These are phyloP conservation scores for Microdochium nivale DNA, from an alignment of 2,329 filamentous ascomycete species.

Conservation along the genomic window DNA sequence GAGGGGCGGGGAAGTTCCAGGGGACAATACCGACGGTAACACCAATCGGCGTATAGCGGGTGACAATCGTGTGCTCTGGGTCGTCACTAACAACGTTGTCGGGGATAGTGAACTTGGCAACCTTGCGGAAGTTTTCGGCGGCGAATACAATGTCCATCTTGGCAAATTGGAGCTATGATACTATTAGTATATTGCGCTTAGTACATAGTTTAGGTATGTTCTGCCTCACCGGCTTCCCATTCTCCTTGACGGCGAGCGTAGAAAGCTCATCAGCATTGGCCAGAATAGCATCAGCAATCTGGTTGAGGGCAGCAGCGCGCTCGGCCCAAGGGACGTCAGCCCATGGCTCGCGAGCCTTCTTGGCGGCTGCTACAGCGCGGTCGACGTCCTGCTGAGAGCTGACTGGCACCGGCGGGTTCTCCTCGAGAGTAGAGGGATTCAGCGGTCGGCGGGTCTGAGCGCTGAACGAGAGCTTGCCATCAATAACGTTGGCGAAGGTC, in stretches of 20 bases:
- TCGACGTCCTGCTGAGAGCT: constrained; percentile 28
- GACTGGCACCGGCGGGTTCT: constrained; percentile 26
- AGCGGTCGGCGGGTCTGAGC: constrained; percentile 7
- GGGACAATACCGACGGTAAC: constrained; percentile 39
- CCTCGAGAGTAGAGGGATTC: constrained; percentile 24
- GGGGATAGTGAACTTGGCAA: constrained; percentile 20
- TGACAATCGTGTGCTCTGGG: constrained; percentile 21
- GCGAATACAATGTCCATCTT: too few species aligned
- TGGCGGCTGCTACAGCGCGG: constrained; percentile 25
- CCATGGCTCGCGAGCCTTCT: constrained; percentile 28
- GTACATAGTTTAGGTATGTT: not conserved
- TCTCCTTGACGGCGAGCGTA: constrained; percentile 15
- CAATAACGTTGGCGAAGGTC: constrained; percentile 16
- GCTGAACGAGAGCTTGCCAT: constrained; percentile 9
- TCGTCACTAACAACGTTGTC: constrained; percentile 31
- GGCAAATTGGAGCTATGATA: constrained; percentile 4
- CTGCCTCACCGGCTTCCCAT: constrained; percentile 19
- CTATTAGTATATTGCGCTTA: not conserved
- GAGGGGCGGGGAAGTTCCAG: constrained; percentile 44
- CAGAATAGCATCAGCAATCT: constrained; percentile 16
- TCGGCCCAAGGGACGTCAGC: constrained; percentile 15
- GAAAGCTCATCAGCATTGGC: constrained; percentile 10
- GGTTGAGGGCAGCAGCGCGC: constrained; percentile 10
- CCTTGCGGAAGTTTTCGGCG: too few species aligned
- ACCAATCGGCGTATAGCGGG: constrained; percentile 25